phyloP scores from a whole-genome alignment of 75 land plant genomes.

The Selaginella tamariscina region DNA sequence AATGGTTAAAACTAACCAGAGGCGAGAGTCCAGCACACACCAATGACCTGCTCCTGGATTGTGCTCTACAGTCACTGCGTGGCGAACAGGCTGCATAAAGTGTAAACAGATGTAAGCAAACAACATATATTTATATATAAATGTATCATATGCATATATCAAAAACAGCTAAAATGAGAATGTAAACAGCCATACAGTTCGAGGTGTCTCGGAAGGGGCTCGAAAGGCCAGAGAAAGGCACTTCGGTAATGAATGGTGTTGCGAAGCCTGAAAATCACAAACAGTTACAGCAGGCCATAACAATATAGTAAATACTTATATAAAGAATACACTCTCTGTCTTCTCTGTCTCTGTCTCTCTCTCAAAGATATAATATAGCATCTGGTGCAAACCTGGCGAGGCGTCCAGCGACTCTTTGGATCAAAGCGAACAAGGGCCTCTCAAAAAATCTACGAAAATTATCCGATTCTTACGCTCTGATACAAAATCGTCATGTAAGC shows the following conservation, averaged over 20 bases:
- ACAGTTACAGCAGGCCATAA: background rate
- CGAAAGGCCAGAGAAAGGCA: slow-evolving; percentile 56
- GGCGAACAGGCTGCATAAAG: slow-evolving; percentile 48
- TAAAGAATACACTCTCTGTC: background rate
- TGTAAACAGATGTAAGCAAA: too few relatives aligned
- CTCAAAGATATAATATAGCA: background rate
- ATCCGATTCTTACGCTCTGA: slow-evolving; percentile 54
- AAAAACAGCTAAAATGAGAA: background rate
- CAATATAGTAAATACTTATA: background rate
- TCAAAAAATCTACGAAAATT: slow-evolving; percentile 69
- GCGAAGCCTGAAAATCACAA: slow-evolving; percentile 45
- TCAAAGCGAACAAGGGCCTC: slow-evolving; percentile 80
- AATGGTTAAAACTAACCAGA: slow-evolving; percentile 30
- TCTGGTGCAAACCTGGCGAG: slow-evolving; percentile 47
- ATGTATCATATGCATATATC: background rate
- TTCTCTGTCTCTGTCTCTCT: background rate
- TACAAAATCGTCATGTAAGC: too few relatives aligned
- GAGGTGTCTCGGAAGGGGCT: slow-evolving; percentile 61
- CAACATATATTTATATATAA: background rate
- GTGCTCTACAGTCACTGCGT: slow-evolving; percentile 48
- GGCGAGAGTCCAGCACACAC: slow-evolving; percentile 88
- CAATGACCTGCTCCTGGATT: slow-evolving; percentile 78
- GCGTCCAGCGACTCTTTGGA: slow-evolving; percentile 86
- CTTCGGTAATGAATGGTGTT: slow-evolving; percentile 80
- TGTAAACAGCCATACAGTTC: slow-evolving; percentile 38